Evolutionary conservation across 176 grass and related monocot genomes (phyloP).

Genomic region (Dactylis glomerata): DNA sequence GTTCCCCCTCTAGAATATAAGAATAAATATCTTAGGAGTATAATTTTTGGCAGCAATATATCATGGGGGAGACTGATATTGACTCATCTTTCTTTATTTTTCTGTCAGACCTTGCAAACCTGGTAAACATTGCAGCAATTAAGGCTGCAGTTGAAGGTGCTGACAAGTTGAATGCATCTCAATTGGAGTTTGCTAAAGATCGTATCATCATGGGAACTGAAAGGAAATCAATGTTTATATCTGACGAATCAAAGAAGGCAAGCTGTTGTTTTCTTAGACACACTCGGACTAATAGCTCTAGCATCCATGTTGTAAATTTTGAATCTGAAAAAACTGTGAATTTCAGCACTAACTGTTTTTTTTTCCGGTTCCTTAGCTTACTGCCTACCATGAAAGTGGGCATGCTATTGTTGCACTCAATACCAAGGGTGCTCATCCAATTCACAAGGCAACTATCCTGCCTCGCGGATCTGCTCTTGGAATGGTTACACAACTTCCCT

Average conservation of each 20-base stretch:
- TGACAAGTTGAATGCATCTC: conserved; percentile 64
- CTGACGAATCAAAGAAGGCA: conserved; percentile 93
- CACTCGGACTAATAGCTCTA: conserved; percentile 6
- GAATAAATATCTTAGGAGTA: neutral
- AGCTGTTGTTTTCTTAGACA: neutral
- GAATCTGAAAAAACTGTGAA: conserved; percentile 14
- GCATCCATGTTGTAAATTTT: neutral
- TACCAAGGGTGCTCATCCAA: conserved; percentile 80
- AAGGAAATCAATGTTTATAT: conserved; percentile 91
- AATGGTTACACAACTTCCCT: conserved; percentile 97
- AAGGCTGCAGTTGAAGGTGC: conserved; percentile 96
- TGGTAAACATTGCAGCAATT: conserved; percentile 98
- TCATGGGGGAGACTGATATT: neutral
- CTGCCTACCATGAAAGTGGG: conserved; percentile 98
- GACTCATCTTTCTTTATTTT: conserved; percentile 18
- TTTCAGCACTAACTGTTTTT: neutral
- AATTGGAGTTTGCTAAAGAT: conserved; percentile 97
- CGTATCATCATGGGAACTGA: conserved; percentile 99
- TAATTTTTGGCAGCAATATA: neutral
- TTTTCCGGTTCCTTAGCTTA: conserved; percentile 57
- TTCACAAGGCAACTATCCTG: conserved; percentile 98
- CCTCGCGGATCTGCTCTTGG: conserved; percentile 92
- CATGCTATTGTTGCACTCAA: conserved; percentile 98
- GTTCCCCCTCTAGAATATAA: neutral
- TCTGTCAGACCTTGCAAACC: conserved; percentile 85